Evolutionary conservation across 1,139 yeast species (phyloP), one percentile per base, ranked within the genome.

Genomic region (Geotrichum fermentans): DNA sequence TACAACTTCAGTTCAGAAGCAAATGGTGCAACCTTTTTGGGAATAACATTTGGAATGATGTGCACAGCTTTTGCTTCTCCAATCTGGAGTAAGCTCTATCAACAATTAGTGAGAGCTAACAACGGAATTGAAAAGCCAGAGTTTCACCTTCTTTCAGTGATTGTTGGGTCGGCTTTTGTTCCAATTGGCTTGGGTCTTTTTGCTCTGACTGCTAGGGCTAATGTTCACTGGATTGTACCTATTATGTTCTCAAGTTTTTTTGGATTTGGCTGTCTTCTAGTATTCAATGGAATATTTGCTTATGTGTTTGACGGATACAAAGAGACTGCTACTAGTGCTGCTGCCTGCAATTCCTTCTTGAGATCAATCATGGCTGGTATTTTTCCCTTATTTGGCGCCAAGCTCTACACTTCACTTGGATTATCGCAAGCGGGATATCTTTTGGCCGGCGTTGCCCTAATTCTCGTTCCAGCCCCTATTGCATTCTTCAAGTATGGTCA

Each of bases 281-380:
- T 76, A 59, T 66, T 70, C 72, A 55, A 73, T 65, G 63, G 73
- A 62, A 60, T 70, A 56, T 60, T 78, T 56, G 67, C 72, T 38
- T 80, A 79, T 56, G 68, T 79, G 33, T 75, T 75, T 14, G 77
- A 76, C 60, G 75, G 79, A 0, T 80, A 77, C 58, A 64, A 72
- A 35, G 65, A 66, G 8, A 74, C 72, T 52, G 16, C 40, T 14
- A 88, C 88, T 0, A 77, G 83, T 17, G 86, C 83, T 0, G 67
- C 81, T 65, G 86, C 86, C 10, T 83, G 85, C 11, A 82, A 80
- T 61, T 75, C 80, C 43, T 72, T 82, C 52, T 69, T 79, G 42
- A 73, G 88, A 60, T 78, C 81, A 52, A 55, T 72, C 7, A 66
- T 79, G 71, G 81, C 84, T 3, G 79, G 83, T 7, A 76, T 82